Conservation (phyloP, 495 filamentous ascomycete species). For the Filosporella fistucella region DNA sequence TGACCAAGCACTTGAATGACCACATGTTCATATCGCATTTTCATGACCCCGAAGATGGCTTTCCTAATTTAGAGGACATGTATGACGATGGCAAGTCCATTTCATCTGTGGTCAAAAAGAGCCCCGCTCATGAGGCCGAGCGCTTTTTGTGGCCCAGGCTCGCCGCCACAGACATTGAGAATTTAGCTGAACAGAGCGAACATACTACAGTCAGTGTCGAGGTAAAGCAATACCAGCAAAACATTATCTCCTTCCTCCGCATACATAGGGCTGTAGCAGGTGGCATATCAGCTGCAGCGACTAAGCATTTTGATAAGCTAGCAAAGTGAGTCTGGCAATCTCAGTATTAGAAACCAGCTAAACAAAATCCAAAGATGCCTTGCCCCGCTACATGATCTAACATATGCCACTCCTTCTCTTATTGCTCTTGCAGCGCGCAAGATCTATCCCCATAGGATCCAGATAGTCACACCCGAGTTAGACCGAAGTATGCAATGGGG, state of each 20-base stretch:
- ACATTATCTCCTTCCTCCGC: constrained; percentile 80
- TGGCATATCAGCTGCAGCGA: constrained; percentile 72
- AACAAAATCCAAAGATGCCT: no score
- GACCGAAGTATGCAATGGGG: constrained; percentile 94
- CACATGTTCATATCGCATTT: constrained; percentile 85
- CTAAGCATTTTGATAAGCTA: constrained; percentile 67
- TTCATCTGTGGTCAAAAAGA: constrained; percentile 32
- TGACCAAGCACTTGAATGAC: constrained; percentile 64
- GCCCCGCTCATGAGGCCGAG: constrained; percentile 17
- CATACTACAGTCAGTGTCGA: constrained; percentile 42
- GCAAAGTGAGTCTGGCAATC: no score
- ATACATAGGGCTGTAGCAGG: constrained; percentile 79
- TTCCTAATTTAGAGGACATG: constrained; percentile 62
- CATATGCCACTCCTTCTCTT: constrained; percentile 80
- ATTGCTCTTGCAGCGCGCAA: constrained; percentile 81
- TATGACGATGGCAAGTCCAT: constrained; percentile 33
- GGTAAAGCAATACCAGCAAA: constrained; percentile 74
- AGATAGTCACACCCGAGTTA: constrained; percentile 57
- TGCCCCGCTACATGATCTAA: constrained; percentile 76
- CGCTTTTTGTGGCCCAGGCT: constrained; percentile 9
- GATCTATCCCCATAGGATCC: constrained; percentile 82
- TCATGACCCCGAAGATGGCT: constrained; percentile 69
- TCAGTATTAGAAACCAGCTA: no score
- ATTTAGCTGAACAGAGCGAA: constrained; percentile 13
- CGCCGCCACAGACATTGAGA: constrained; percentile 20